These are phyloP conservation scores for Fraxinus excelsior DNA, from an alignment of 257 asterid genomes.

Conservation along the genomic window DNA sequence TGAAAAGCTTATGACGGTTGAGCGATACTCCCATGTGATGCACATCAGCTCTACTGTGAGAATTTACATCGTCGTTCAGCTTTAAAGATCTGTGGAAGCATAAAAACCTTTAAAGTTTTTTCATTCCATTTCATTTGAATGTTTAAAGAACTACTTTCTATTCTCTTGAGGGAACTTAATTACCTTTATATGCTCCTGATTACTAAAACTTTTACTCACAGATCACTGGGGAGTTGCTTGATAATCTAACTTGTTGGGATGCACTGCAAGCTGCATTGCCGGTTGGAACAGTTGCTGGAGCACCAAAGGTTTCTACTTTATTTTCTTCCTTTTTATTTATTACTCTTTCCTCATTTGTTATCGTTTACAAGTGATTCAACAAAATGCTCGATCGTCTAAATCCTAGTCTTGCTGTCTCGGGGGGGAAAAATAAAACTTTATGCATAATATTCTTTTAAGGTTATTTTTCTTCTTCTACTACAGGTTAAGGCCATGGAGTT, in stretches of 20 bases:
- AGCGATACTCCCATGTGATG: constrained; percentile 92
- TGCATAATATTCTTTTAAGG: too few relatives aligned
- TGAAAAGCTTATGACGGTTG: constrained; percentile 78
- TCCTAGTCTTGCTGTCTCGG: neutral
- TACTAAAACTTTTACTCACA: constrained; percentile 27
- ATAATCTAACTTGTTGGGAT: constrained; percentile 84
- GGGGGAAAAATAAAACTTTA: neutral
- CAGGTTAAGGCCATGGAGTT: constrained; percentile 92
- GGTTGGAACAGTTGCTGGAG: constrained; percentile 95
- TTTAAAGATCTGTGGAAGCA: too few relatives aligned
- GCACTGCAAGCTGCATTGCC: constrained; percentile 89
- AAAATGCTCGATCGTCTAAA: neutral
- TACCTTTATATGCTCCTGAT: neutral
- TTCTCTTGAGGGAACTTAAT: too few relatives aligned
- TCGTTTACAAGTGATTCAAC: neutral
- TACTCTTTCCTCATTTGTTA: neutral
- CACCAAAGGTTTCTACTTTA: constrained; percentile 69
- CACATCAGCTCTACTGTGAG: constrained; percentile 96
- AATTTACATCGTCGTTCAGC: neutral
- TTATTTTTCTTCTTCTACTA: neutral
- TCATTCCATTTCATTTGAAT: too few relatives aligned
- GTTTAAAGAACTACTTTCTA: neutral
- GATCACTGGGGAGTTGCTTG: constrained; percentile 88
- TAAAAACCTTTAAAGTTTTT: too few relatives aligned
- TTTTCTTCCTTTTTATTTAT: neutral